Percentiles rank a stretch among this genome's conserved stretches.
phyloP scores from a whole-genome alignment of 768 basidiomycete species.

The Tulasnella sp. region DNA sequence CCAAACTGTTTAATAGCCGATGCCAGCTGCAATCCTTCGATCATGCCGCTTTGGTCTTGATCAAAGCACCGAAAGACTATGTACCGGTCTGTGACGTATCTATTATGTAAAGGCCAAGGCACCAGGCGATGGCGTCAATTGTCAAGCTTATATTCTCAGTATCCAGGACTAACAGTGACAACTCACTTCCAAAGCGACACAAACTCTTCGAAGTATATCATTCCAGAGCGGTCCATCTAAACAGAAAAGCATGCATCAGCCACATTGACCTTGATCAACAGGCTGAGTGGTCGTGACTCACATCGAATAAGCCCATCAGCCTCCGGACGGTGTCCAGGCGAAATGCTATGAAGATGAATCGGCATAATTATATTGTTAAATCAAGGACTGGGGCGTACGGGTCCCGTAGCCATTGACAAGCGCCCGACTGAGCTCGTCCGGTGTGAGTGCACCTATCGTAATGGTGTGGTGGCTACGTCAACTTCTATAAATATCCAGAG shows the following conservation, averaged over 20 bases:
- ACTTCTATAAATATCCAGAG: background rate
- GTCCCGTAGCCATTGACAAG: conserved; percentile 81
- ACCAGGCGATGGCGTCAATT: conserved; percentile 46
- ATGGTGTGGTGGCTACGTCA: background rate
- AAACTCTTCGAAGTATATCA: conserved; percentile 67
- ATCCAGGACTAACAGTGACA: conserved; percentile 27
- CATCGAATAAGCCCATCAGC: conserved; percentile 19
- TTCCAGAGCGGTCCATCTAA: conserved; percentile 68
- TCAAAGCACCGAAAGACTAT: conserved; percentile 72
- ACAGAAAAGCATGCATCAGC: background rate
- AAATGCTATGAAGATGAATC: conserved; percentile 39
- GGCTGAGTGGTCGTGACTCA: conserved; percentile 6
- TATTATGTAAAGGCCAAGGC: conserved; percentile 47
- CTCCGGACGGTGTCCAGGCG: conserved; percentile 62
- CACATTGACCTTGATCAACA: background rate
- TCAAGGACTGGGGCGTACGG: conserved; percentile 35
- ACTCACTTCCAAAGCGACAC: conserved; percentile 72
- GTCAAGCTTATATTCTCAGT: conserved; percentile 51
- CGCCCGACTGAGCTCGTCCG: conserved; percentile 54
- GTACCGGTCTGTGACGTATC: conserved; percentile 68
- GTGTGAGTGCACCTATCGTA: conserved; percentile 21
- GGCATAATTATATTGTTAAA: background rate
- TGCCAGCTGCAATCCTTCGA: conserved; percentile 62
- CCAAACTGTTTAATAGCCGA: conserved; percentile 71
- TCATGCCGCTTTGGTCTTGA: conserved; percentile 70